These are phyloP conservation scores for Leccinum griseonigrum DNA, from an alignment of 1,284 basidiomycete genomes.

Conservation along the genomic window DNA sequence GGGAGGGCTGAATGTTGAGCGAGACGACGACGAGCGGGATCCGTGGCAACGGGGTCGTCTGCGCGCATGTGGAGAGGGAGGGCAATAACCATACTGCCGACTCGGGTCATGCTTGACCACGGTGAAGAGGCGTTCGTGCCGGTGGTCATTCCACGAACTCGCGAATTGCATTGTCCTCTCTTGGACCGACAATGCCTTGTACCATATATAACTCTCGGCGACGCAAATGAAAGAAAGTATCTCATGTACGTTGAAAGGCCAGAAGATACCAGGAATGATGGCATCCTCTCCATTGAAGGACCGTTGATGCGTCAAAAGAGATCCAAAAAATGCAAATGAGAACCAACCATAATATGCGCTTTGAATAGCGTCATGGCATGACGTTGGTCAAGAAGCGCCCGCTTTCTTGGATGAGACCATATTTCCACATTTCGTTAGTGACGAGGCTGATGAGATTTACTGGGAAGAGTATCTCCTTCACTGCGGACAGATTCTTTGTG, in stretches of 20 bases:
- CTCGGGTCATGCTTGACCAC: conserved; percentile 97
- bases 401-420: conserved; percentile 94
- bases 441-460: conserved; percentile 98
- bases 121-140: conserved; percentile 81
- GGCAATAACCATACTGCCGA: conserved; percentile 27
- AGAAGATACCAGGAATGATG: conserved; percentile 96
- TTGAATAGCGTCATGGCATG: conserved; percentile 91
- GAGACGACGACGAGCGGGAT: too few relatives aligned
- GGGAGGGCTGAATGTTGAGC: too few relatives aligned
- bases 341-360: conserved; percentile 93
- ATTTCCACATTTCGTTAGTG: conserved; percentile 99
- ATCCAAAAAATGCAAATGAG: conserved; percentile 1
- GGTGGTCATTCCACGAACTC: conserved; percentile 96
- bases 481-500: conserved; percentile 86
- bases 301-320: conserved; percentile 37
- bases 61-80: too few relatives aligned
- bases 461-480: conserved; percentile 99
- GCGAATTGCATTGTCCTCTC: conserved; percentile 87
- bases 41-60: too few relatives aligned
- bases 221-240: conserved; percentile 99
- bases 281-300: conserved; percentile 93
- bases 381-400: conserved; percentile 98
- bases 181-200: conserved; percentile 90
- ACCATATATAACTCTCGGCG: conserved; percentile 94
- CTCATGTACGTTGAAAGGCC: conserved; percentile 99